Evolutionary conservation across 768 basidiomycete genomes (phyloP).

Genomic region (Leccinellum rugosiceps): DNA sequence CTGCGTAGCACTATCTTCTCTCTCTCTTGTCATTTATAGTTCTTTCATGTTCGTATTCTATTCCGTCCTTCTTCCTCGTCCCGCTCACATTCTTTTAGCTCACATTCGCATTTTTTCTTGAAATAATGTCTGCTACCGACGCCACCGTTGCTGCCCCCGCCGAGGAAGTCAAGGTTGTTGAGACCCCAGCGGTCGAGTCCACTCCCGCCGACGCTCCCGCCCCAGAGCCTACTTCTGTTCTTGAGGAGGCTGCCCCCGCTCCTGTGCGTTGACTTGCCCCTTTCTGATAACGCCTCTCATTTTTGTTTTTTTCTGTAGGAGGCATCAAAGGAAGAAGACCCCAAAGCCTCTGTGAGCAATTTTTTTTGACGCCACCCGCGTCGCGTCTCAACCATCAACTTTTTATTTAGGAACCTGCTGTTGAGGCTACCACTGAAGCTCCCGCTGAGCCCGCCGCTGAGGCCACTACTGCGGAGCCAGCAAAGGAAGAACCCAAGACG

Average conservation of each 20-base stretch:
- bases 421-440: constrained; percentile 25
- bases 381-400: background rate
- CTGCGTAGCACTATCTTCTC: constrained; percentile 49
- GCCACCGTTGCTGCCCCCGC: constrained; percentile 44
- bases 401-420: constrained; percentile 35
- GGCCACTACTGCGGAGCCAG: constrained; percentile 32
- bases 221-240: constrained; percentile 24
- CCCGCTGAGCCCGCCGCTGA: constrained; percentile 29
- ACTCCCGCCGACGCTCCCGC: constrained; percentile 29
- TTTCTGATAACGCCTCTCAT: background rate
- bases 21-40: constrained; percentile 57
- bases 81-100: constrained; percentile 38
- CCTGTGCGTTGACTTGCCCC: constrained; percentile 28
- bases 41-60: constrained; percentile 42
- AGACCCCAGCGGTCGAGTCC: constrained; percentile 35
- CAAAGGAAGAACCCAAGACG: constrained; percentile 43
- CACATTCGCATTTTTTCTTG: constrained; percentile 47
- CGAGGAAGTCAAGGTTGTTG: constrained; percentile 54
- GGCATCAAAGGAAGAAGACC: constrained; percentile 40
- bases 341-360: constrained; percentile 37
- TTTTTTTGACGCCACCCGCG: accelerated
- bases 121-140: constrained; percentile 85
- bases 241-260: constrained; percentile 34
- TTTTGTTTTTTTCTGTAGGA: constrained; percentile 26
- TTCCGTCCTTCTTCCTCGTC: background rate